Conservation (phyloP, 768 basidiomycete genomes). For the Suillus decipiens region DNA sequence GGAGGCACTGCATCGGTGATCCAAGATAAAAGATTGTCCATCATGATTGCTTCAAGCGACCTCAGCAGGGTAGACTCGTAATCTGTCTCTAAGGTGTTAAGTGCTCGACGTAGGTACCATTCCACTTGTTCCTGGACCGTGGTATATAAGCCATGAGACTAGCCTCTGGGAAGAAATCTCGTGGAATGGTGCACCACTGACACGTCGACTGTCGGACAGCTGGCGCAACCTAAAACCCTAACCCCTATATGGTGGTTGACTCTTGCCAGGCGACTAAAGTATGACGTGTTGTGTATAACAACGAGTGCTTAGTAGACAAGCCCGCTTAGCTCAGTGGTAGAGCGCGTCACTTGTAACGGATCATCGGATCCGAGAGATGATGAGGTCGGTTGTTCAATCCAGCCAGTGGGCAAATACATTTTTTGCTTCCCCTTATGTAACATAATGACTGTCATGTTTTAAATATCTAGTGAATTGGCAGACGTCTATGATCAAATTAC, state of each 20-base stretch:
- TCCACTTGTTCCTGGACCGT: too few relatives aligned
- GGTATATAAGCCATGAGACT: too few relatives aligned
- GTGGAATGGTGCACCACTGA: neutral
- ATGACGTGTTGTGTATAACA: neutral
- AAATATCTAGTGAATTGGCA: neutral
- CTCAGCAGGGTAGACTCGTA: too few relatives aligned
- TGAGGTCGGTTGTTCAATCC: slow-evolving; percentile 50
- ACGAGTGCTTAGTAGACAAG: neutral
- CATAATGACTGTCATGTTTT: neutral
- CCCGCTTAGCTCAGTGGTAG: slow-evolving; percentile 48
- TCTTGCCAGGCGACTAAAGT: neutral
- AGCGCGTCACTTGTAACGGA: slow-evolving; percentile 42
- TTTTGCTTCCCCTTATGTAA: neutral
- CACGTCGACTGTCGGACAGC: too few relatives aligned
- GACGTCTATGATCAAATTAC: neutral
- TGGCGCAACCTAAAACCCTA: neutral
- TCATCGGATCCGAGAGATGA: slow-evolving; percentile 24
- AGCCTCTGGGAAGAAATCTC: neutral
- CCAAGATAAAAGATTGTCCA: slow-evolving; percentile 13
- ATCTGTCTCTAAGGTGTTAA: too few relatives aligned
- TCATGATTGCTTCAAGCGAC: slow-evolving; percentile 1
- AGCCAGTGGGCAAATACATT: slow-evolving; percentile 38
- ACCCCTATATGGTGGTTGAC: neutral
- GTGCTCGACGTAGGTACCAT: too few relatives aligned
- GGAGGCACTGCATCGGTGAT: slow-evolving; percentile 21